Evolutionary conservation across 345 rosid species (phyloP), one percentile per base, ranked within the genome.

Genomic region (Eutrema heterophyllum): DNA sequence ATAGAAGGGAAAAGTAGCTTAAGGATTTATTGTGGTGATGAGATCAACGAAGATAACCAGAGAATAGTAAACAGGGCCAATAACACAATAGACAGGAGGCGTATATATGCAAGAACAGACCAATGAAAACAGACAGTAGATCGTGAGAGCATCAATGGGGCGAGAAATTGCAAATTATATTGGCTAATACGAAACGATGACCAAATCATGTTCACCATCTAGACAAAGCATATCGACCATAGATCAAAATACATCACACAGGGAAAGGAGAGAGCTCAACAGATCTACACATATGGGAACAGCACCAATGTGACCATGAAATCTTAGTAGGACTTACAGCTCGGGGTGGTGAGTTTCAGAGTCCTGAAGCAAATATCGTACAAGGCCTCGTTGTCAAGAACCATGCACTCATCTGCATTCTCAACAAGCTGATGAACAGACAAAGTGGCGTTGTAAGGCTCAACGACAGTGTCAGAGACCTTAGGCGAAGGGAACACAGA

Each of bases 351-450:
- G 56, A 77, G 80, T 38, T 77, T 77, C 5, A 77, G 35, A 57
- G 72, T 77, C 61, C 80, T 66, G 60, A 77, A 77, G 72, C 80
- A 77, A 41, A 77, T 77, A 13, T 77, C 80, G 10, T 55, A 55
- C 61, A 55, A 32, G 5, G 61, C 61, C 61, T 55, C 61, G 15
- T 55, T 55, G 10, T 55, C 61, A 33, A 55, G 61, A 55, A 55
- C 61, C 61, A 55, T 55, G 15, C 61, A 55, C 41, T 55, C 61
- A 55, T 55, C 61, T n/a, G 61, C 61, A 32, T 55, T 55, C 61
- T 55, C 61, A 32, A 55, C 61, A 4, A 55, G 61, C 61, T 55
- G 61, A 9, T 55, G 61, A 33, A 55, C 61, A 55, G 61, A 55
- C 13, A 55, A 4, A 0, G 61, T 55, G 5, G 61, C 61, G 11